phyloP scores from a whole-genome alignment of 495 filamentous ascomycete genomes.

The Aspergillus incahuasiensis region DNA sequence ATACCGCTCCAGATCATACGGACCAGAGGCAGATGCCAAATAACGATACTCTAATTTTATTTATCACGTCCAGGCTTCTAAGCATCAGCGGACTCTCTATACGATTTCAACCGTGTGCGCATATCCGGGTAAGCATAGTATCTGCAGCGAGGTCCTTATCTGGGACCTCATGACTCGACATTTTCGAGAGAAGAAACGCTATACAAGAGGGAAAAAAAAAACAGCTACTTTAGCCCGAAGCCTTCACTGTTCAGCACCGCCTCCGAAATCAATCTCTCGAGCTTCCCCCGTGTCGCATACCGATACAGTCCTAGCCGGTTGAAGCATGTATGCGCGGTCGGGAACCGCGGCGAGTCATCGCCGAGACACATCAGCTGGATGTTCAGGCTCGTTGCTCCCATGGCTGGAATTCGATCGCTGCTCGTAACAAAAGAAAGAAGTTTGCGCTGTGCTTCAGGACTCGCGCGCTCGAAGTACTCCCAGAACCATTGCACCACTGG shows the following conservation, averaged over 20 bases:
- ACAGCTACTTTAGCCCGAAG: constrained; percentile 78
- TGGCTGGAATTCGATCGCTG: constrained; percentile 86
- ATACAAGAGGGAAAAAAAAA: neutral
- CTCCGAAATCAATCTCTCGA: constrained; percentile 74
- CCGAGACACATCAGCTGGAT: constrained; percentile 74
- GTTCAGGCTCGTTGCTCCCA: constrained; percentile 77
- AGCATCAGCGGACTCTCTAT: neutral
- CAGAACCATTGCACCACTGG: constrained; percentile 84
- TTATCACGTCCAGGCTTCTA: neutral
- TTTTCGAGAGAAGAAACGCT: neutral
- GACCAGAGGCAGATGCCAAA: too few relatives aligned
- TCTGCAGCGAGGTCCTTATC: neutral
- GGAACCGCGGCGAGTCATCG: constrained; percentile 69
- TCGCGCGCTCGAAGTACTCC: constrained; percentile 66
- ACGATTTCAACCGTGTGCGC: neutral
- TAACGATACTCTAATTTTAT: neutral
- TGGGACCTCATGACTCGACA: neutral
- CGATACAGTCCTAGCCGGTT: constrained; percentile 76
- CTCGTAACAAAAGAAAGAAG: constrained; percentile 88
- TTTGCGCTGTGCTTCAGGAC: constrained; percentile 66
- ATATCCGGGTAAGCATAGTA: neutral
- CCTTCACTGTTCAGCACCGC: constrained; percentile 89
- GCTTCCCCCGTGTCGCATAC: constrained; percentile 57
- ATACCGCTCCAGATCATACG: too few relatives aligned
- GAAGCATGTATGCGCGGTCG: constrained; percentile 87